A percentile compares a stretch with the other conserved stretches of the same genome.
These are phyloP conservation scores for Serendipita sp. DNA, from an alignment of 768 basidiomycete genomes.

Conservation along the genomic window DNA sequence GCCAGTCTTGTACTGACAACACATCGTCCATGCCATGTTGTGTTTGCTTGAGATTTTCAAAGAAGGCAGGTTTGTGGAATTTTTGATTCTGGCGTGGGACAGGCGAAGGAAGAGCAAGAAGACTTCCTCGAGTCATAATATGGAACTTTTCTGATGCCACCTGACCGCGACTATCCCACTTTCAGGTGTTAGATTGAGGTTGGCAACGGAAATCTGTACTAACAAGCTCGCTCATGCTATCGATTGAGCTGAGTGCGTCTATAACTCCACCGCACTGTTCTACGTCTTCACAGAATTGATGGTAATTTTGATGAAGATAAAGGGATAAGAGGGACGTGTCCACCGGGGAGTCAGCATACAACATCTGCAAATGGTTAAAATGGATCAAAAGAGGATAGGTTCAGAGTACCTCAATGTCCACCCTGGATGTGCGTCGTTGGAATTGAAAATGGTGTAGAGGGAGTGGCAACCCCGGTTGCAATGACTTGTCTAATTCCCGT, in stretches of 20 bases:
- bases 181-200: not conserved
- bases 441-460: conserved; percentile 45
- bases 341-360: conserved; percentile 76
- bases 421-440: conserved; percentile 49
- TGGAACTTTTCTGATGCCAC: conserved; percentile 79
- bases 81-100: conserved; percentile 67
- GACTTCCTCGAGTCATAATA: conserved; percentile 57
- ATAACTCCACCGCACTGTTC: conserved; percentile 55
- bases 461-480: conserved; percentile 39
- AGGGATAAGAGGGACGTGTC: conserved; percentile 79
- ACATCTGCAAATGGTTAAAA: conserved; percentile 25
- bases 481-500: conserved; percentile 34
- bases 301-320: conserved; percentile 90
- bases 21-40: conserved; percentile 46
- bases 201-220: not conserved
- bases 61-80: conserved; percentile 75
- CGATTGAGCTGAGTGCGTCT: conserved; percentile 65
- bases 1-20: conserved; percentile 41
- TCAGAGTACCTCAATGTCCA: conserved; percentile 49
- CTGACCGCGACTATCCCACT: conserved; percentile 36
- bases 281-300: conserved; percentile 62
- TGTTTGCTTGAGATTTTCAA: conserved; percentile 41
- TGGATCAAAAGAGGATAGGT: conserved; percentile 11
- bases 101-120: conserved; percentile 79
- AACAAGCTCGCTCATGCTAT: conserved; percentile 28